Percentiles rank a stretch among this genome's conserved stretches.
Conservation (phyloP, 345 rosid genomes). For the Acer negundo region DNA sequence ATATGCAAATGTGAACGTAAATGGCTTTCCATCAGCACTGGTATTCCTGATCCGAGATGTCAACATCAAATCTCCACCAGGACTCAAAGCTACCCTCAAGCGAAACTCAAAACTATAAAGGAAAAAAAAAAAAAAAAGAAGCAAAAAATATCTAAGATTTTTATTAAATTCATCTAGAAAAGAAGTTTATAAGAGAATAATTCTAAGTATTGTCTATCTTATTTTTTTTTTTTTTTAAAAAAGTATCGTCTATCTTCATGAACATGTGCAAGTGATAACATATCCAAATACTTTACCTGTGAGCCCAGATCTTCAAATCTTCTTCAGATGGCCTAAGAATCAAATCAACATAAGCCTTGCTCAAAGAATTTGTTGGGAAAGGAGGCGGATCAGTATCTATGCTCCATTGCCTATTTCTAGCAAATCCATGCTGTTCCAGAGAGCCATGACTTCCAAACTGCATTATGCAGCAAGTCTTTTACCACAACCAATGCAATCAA, state of each 20-base stretch:
- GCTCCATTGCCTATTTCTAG: slow-evolving; percentile 87
- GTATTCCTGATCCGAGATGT: slow-evolving; percentile 89
- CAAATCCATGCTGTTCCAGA: slow-evolving; percentile 87
- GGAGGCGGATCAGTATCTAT: slow-evolving; percentile 75
- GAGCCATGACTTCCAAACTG: slow-evolving; percentile 79
- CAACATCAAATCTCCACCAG: slow-evolving; percentile 79
- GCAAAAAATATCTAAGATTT: neutral
- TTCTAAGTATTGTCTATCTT: neutral
- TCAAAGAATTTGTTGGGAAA: slow-evolving; percentile 51
- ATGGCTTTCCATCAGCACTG: slow-evolving; percentile 79
- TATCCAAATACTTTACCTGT: slow-evolving; percentile 50
- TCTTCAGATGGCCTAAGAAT: slow-evolving; percentile 82
- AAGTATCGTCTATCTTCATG: neutral
- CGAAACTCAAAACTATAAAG: slow-evolving; percentile 79
- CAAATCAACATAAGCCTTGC: slow-evolving; percentile 65
- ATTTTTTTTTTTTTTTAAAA: too few relatives aligned
- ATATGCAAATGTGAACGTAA: slow-evolving; percentile 92
- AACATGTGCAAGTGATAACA: slow-evolving; percentile 9
- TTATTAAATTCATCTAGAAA: slow-evolving; percentile 2
- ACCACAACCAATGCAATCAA: slow-evolving; percentile 22
- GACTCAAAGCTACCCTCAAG: slow-evolving; percentile 78
- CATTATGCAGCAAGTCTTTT: slow-evolving; percentile 18
- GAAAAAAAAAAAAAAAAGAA: neutral
- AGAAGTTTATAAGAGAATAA: neutral
- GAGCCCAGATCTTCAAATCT: slow-evolving; percentile 82